Base-by-base conservation (phyloP, 2,329 filamentous ascomycete genomes). In the Monosporascus sp. region DNA sequence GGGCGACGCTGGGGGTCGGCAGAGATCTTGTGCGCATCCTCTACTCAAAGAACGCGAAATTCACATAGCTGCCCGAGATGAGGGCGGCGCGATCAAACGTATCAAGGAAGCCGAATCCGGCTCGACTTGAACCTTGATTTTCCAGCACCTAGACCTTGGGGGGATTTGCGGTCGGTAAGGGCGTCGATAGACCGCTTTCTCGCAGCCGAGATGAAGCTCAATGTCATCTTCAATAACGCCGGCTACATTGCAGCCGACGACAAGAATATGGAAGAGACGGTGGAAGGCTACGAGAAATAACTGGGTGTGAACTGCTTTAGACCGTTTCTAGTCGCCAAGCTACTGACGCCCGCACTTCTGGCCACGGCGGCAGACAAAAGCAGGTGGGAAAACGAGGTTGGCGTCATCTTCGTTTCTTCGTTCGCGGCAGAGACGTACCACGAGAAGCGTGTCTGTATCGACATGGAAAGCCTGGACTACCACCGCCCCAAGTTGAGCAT, bases 171-270 rank as follows among this genome's bases (percentile, higher is more conserved):
- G 7, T 41, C 31, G 2, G 43, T 50, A 41, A 50, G 41, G 26
- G 16, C 38, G 6, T 43, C 50, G 7, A 43, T 50, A 19, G 38
- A 53, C n/a, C 38, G 44, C 7, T 53, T 49, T 24, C 40, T 49
- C 16, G 19, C 41, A 11, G 24, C 40, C 35, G 52, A 54, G 27
- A 31, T 41, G 37, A 17, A 24, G 26, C 49, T 54, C 6, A 17
- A 54, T 26, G 49, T 52, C 19, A 45, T 54, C 43, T 51, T 54
- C 20, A 51, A 49, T 37, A 54, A 54, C 26, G 45, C 52, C 19
- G 52, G 52, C 19, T 20, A 35, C 48, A 17, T 19, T 19, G 40
- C 17, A 19, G 17, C 40, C 4, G 40, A 43, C 4, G 40, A 24
- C 17, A 8, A 38, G 37, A 22, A 27, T 27, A 8, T 22, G 14